Conservation (phyloP, 1,284 basidiomycete genomes). For the Austroboletus niveus region DNA sequence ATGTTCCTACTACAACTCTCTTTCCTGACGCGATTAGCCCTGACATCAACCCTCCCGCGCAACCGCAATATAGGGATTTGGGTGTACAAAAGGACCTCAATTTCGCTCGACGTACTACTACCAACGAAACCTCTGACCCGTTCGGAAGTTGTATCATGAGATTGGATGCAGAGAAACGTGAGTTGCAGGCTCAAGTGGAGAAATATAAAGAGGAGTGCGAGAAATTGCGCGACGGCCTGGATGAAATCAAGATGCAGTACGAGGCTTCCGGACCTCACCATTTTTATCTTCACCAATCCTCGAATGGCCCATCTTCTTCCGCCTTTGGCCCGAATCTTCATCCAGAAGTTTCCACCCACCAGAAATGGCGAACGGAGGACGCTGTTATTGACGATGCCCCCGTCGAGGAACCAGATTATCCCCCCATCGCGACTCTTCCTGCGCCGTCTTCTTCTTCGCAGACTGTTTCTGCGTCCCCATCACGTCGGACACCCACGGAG, state of each 20-base stretch:
- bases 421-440: slow-evolving; percentile 22
- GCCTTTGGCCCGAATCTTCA: background rate
- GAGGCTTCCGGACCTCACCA: background rate
- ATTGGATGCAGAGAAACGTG: slow-evolving; percentile 19
- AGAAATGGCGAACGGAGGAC: slow-evolving; percentile 19
- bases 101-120: slow-evolving; percentile 16
- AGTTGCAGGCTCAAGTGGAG: slow-evolving; percentile 12
- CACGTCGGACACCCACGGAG: slow-evolving; percentile 9
- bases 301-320: background rate
- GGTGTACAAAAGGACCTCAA: slow-evolving; percentile 26
- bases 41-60: slow-evolving; percentile 1
- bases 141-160: slow-evolving; percentile 16
- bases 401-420: slow-evolving; percentile 6
- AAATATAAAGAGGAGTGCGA: slow-evolving; percentile 9
- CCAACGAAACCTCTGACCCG: slow-evolving; percentile 1
- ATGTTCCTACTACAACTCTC: slow-evolving; percentile 5
- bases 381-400: background rate
- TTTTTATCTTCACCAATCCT: background rate
- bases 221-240: slow-evolving; percentile 7
- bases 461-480: background rate
- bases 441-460: slow-evolving; percentile 9
- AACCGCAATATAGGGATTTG: slow-evolving; percentile 20
- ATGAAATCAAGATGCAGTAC: slow-evolving; percentile 18
- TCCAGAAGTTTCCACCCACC: slow-evolving; percentile 12
- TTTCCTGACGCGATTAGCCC: slow-evolving; percentile 1